Evolutionary conservation across 768 basidiomycete species (phyloP).

Genomic region (Serendipita sp.): DNA sequence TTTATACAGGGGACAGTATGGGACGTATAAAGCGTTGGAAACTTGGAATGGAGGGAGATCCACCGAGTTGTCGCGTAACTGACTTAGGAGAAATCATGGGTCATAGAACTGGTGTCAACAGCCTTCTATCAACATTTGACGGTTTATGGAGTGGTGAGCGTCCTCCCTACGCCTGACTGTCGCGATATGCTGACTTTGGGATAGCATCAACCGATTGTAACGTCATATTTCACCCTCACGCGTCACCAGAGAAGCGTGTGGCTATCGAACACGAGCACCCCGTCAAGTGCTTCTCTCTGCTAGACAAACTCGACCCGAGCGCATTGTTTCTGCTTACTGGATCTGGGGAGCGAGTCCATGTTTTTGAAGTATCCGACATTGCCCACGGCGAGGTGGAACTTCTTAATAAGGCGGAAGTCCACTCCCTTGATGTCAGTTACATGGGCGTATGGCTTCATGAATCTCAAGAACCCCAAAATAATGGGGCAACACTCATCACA

Average conservation of each 20-base stretch:
- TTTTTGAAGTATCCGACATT: conserved; percentile 62
- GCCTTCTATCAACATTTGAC: conserved; percentile 46
- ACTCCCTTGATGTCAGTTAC: conserved; percentile 78
- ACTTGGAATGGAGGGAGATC: conserved; percentile 31
- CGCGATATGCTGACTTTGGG: no score
- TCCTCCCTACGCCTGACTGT: not conserved
- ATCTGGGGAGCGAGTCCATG: conserved; percentile 65
- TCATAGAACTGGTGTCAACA: conserved; percentile 76
- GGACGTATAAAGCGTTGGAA: conserved; percentile 77
- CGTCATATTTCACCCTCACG: conserved; percentile 43
- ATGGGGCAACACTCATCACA: conserved; percentile 54
- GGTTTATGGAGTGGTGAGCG: conserved; percentile 79
- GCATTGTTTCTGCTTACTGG: conserved; percentile 72
- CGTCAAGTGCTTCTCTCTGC: conserved; percentile 60
- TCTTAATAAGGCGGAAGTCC: conserved; percentile 63
- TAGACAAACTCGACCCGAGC: conserved; percentile 42
- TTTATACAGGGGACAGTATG: conserved; percentile 88
- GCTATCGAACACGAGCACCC: conserved; percentile 39
- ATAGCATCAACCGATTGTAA: conserved; percentile 84
- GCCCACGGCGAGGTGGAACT: conserved; percentile 45
- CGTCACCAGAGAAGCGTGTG: conserved; percentile 15
- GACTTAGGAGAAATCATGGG: conserved; percentile 34
- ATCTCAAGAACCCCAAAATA: conserved; percentile 28
- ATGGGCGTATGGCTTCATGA: conserved; percentile 56
- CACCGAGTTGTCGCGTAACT: conserved; percentile 36